phyloP scores from a whole-genome alignment of 2,329 filamentous ascomycete species.

The Pseudopithomyces maydicus region DNA sequence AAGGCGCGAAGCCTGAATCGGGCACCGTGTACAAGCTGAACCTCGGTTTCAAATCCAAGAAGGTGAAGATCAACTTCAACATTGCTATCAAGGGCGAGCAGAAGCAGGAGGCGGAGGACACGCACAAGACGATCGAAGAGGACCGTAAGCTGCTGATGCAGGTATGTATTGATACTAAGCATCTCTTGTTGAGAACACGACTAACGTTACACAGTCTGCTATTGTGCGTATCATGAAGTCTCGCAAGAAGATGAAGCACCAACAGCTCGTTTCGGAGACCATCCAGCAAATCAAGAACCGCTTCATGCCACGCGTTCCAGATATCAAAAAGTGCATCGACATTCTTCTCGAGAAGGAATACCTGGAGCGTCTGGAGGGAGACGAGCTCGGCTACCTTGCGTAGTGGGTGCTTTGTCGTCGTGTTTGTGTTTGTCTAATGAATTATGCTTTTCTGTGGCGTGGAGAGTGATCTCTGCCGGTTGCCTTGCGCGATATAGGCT shows the following conservation, averaged over 20 bases:
- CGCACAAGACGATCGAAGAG: constrained; percentile 99
- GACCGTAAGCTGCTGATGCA: constrained; percentile 95
- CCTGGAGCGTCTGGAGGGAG: constrained; percentile 90
- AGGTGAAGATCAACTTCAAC: constrained; percentile 95
- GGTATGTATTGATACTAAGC: constrained; percentile 62
- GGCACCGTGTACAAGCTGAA: constrained; percentile 85
- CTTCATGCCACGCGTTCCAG: constrained; percentile 88
- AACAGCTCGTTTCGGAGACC: constrained; percentile 89
- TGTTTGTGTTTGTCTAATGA: constrained; percentile 11
- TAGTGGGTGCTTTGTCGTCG: constrained; percentile 48
- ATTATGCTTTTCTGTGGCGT: constrained; percentile 7
- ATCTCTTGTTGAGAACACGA: not conserved
- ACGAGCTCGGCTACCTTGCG: constrained; percentile 92
- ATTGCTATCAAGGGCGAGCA: constrained; percentile 93
- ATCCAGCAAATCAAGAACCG: constrained; percentile 93
- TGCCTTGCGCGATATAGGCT: not conserved
- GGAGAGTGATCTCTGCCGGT: not conserved
- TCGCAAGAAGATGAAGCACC: constrained; percentile 98
- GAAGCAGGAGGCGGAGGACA: constrained; percentile 95
- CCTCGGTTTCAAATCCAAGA: constrained; percentile 97
- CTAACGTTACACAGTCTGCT: constrained; percentile 71
- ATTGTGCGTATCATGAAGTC: constrained; percentile 99
- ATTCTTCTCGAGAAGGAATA: constrained; percentile 99
- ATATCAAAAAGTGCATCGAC: constrained; percentile 99
- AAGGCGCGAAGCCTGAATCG: constrained; percentile 74